These are phyloP conservation scores for Agaricus blazei DNA, from an alignment of 768 basidiomycete species.

Conservation along the genomic window DNA sequence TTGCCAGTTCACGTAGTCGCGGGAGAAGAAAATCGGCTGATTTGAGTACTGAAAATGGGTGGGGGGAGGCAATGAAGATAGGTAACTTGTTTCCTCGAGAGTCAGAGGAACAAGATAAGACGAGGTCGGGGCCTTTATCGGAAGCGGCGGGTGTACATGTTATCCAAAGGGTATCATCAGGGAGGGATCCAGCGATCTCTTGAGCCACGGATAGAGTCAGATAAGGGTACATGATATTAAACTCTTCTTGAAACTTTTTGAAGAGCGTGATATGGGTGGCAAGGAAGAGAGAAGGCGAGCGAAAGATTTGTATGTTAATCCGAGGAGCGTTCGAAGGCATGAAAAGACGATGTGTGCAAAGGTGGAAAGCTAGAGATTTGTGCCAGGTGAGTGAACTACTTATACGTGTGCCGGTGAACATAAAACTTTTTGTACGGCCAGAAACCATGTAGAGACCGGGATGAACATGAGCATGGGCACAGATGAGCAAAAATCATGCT, in stretches of 20 bases:
- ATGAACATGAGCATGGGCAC: too few species aligned
- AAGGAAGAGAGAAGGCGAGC: not conserved
- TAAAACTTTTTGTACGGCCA: too few species aligned
- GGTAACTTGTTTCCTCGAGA: constrained; percentile 40
- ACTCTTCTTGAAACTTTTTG: not conserved
- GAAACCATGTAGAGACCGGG: too few species aligned
- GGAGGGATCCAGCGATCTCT: not conserved
- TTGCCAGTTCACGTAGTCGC: constrained; percentile 29
- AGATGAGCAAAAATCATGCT: too few species aligned
- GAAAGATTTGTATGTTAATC: not conserved
- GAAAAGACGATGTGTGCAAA: not conserved
- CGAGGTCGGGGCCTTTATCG: constrained; percentile 23
- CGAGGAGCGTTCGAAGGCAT: not conserved
- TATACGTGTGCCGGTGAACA: not conserved
- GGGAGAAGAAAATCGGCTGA: constrained; percentile 19
- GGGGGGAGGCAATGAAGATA: constrained; percentile 40
- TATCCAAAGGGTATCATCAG: constrained; percentile 1
- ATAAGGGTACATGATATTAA: constrained; percentile 5
- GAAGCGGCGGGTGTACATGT: not conserved
- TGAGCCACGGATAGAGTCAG: not conserved
- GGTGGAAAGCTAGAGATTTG: not conserved
- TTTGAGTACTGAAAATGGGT: constrained; percentile 26
- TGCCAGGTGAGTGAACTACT: not conserved
- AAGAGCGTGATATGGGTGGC: not conserved
- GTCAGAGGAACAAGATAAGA: constrained; percentile 44